Evolutionary conservation across 345 rosid genomes (phyloP), one percentile per base, ranked within the genome.

Genomic region (Anastatica hierochuntica): DNA sequence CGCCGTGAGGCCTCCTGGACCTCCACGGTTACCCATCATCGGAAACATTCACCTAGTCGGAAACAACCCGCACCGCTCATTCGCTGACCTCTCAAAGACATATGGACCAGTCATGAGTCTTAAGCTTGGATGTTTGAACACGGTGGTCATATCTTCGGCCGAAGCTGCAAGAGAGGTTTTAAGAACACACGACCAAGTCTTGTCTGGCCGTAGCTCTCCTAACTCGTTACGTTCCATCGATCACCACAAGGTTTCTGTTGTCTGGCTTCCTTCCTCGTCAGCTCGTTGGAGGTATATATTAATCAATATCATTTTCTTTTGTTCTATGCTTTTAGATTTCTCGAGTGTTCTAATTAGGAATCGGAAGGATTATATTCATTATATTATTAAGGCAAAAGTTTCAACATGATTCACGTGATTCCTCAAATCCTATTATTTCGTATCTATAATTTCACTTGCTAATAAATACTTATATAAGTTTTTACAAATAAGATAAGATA

Each of bases 51-150:
- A 72, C 13, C 36, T 20, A 1, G 41, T 77, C 2, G 79, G 82
- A 1, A 51, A 51, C 14, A 63, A 58, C 15, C 65, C 79, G 27
- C 79, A 74, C 53, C 55, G 11, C 21, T 58, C 70, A 55, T 50
- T 74, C 1, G 53, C 63, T 5, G 31, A 64, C 14, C 67, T 79
- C 15, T 70, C 82, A 23, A 41, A 66, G 51, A 64, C 30, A 0
- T 58, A 74, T 30, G 85, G 79, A 51, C 82, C 78, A 6, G 49
- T 79, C 14, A 77, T 77, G 68, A 62, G 54, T 43, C 67, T 77
- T 20, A 58, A 60, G 40, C 49, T 67, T 53, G 72, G 72, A 30
- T 19, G 7, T 53, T 18, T 67, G 16, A 67, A 45, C 14, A 14
- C 62, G 4, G 60, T 67, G 43, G 61, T 67, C 30, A 36, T 67